Evolutionary conservation across 192 early-diverging fungal genomes (phyloP).

Genomic region (Obelidium mucronatum): DNA sequence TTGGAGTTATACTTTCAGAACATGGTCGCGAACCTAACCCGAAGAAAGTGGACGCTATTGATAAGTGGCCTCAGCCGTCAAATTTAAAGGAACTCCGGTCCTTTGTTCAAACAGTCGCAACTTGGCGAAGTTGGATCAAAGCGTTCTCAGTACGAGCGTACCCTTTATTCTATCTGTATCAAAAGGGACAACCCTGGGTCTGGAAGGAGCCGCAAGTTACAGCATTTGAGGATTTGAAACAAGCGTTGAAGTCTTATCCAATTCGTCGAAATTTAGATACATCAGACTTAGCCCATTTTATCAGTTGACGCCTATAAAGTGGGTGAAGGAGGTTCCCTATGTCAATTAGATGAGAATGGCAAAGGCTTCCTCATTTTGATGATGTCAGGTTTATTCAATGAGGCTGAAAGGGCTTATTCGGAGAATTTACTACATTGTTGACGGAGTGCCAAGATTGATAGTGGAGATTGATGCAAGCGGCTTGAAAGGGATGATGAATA

Average conservation of each 20-base stretch:
- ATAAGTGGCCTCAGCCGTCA: neutral
- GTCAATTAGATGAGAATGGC: neutral
- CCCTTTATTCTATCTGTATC: neutral
- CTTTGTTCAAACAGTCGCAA: neutral
- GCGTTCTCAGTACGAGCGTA: neutral
- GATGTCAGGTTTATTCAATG: neutral
- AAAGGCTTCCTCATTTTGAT: neutral
- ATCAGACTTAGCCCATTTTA: neutral
- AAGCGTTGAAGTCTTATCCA: neutral
- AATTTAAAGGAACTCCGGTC: neutral
- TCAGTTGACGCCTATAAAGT: neutral
- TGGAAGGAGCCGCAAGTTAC: neutral
- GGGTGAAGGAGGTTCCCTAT: neutral
- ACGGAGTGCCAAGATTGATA: neutral
- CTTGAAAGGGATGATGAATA: slow-evolving; percentile 4
- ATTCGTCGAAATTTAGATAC: neutral
- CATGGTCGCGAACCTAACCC: neutral
- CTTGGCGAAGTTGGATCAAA: neutral
- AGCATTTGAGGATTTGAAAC: neutral
- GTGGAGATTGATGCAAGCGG: neutral
- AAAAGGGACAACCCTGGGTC: neutral
- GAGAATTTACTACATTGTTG: neutral
- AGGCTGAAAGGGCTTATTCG: neutral
- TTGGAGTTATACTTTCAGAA: neutral
- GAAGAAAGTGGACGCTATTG: neutral